These are phyloP conservation scores for Ophiobolus disseminans DNA, from an alignment of 2,329 filamentous ascomycete species.

Conservation along the genomic window DNA sequence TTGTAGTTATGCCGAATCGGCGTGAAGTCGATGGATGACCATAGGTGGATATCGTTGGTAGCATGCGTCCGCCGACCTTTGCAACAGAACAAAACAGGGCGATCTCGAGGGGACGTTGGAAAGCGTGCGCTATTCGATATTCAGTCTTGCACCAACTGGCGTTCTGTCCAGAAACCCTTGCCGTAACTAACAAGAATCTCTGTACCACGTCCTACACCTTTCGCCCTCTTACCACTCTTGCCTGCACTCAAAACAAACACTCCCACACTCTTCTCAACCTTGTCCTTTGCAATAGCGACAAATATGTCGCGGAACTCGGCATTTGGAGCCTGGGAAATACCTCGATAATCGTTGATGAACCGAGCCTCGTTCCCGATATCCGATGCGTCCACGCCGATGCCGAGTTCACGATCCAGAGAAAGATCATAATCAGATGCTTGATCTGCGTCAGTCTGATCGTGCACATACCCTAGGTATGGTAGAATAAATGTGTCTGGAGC, in stretches of 20 bases:
- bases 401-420: conserved; percentile 57
- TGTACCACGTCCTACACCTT: conserved; percentile 56
- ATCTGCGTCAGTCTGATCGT: conserved; percentile 53
- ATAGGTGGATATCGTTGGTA: too few species aligned
- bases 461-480: conserved; percentile 59
- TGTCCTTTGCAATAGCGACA: conserved; percentile 46
- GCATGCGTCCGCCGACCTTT: too few species aligned
- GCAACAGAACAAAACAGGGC: too few species aligned
- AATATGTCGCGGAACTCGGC: conserved; percentile 55
- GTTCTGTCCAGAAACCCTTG: conserved; percentile 58
- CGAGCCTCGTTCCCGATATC: conserved; percentile 59
- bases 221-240: conserved; percentile 56
- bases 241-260: conserved; percentile 59
- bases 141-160: conserved; percentile 23
- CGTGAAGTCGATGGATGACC: too few species aligned
- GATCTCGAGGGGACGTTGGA: too few species aligned
- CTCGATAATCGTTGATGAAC: conserved; percentile 63
- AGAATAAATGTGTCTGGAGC: conserved; percentile 56
- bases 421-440: conserved; percentile 59
- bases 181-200: conserved; percentile 63
- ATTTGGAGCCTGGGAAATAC: conserved; percentile 51
- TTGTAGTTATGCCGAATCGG: too few species aligned
- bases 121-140: too few species aligned
- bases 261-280: conserved; percentile 56
- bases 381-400: conserved; percentile 57